phyloP scores from a whole-genome alignment of 257 asterid species.

The Agastache rugosa region DNA sequence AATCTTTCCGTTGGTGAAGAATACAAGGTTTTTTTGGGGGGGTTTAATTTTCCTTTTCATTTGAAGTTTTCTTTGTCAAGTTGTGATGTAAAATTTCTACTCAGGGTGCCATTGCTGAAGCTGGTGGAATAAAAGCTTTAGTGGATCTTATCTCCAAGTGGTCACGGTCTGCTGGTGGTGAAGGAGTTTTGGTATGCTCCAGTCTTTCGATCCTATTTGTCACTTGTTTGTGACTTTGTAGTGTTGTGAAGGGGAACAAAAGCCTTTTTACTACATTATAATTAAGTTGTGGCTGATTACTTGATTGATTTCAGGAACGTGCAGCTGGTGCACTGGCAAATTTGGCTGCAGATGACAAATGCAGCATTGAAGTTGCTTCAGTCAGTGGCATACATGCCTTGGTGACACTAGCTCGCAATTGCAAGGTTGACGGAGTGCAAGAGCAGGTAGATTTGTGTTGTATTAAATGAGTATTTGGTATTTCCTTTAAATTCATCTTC shows the following conservation, averaged over 20 bases:
- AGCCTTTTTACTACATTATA: slow-evolving; percentile 12
- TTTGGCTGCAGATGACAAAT: slow-evolving; percentile 94
- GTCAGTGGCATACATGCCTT: slow-evolving; percentile 81
- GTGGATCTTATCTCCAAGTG: slow-evolving; percentile 84
- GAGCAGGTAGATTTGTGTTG: slow-evolving; percentile 64
- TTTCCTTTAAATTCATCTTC: background rate
- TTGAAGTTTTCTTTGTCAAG: slow-evolving; percentile 7
- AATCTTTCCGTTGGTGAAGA: slow-evolving; percentile 89
- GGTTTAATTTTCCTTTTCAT: background rate
- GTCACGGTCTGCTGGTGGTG: slow-evolving; percentile 74
- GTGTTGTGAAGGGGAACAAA: background rate
- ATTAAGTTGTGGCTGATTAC: slow-evolving; percentile 20
- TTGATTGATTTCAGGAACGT: slow-evolving; percentile 68
- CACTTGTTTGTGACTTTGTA: slow-evolving; percentile 1
- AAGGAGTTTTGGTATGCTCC: slow-evolving; percentile 75
- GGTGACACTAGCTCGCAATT: slow-evolving; percentile 70
- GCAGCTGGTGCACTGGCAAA: slow-evolving; percentile 94
- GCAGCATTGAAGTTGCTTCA: slow-evolving; percentile 80
- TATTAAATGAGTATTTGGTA: slow-evolving; percentile 21
- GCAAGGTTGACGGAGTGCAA: slow-evolving; percentile 89
- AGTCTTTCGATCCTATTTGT: slow-evolving; percentile 1
- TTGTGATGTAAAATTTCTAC: slow-evolving; percentile 26
- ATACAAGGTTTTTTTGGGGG: slow-evolving; percentile 64
- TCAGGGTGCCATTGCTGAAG: slow-evolving; percentile 84
- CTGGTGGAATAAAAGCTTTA: slow-evolving; percentile 85